A percentile compares a stretch with the other conserved stretches of the same genome.
Evolutionary conservation across 2,329 filamentous ascomycete genomes (phyloP).

Genomic region (Hirsutella rhossiliensis): DNA sequence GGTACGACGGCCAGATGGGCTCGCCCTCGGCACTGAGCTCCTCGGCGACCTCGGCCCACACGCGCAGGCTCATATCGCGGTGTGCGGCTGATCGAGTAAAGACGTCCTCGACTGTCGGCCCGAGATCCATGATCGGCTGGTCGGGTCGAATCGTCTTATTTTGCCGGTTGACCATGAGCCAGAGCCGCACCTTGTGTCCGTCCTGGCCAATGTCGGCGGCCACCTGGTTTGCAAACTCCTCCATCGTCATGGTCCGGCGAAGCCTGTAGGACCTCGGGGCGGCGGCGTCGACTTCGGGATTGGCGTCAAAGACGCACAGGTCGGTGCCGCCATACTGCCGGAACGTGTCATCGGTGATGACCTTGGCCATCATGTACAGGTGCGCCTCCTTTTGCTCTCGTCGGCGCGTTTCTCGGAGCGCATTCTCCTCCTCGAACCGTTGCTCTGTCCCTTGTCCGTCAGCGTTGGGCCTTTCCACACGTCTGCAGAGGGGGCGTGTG

Average conservation of each 20-base stretch:
- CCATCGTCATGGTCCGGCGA: constrained; percentile 61
- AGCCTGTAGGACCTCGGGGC: constrained; percentile 63
- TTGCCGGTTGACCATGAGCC: constrained; percentile 97
- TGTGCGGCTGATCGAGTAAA: constrained; percentile 39
- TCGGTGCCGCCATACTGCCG: constrained; percentile 74
- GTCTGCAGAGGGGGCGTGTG: constrained; percentile 4
- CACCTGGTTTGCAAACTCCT: constrained; percentile 60
- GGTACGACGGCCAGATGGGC: constrained; percentile 57
- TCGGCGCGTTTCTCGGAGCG: constrained; percentile 59
- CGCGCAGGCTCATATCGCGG: constrained; percentile 61
- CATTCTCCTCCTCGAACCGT: constrained; percentile 72
- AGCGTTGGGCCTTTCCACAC: too few relatives aligned
- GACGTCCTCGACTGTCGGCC: constrained; percentile 65
- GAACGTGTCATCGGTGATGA: constrained; percentile 76
- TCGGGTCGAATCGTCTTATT: constrained; percentile 95
- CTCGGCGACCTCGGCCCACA: constrained; percentile 77
- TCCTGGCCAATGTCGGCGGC: constrained; percentile 59
- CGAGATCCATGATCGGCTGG: constrained; percentile 65
- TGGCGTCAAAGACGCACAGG: constrained; percentile 55
- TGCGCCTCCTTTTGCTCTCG: constrained; percentile 93
- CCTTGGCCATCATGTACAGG: constrained; percentile 74
- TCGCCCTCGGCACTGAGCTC: constrained; percentile 56
- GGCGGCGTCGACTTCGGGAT: constrained; percentile 53
- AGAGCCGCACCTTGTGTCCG: constrained; percentile 63
- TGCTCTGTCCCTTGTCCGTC: constrained; percentile 35